Evolutionary conservation across 805 yeast species (phyloP).

Genomic region (Metschnikowia corniflorae): DNA sequence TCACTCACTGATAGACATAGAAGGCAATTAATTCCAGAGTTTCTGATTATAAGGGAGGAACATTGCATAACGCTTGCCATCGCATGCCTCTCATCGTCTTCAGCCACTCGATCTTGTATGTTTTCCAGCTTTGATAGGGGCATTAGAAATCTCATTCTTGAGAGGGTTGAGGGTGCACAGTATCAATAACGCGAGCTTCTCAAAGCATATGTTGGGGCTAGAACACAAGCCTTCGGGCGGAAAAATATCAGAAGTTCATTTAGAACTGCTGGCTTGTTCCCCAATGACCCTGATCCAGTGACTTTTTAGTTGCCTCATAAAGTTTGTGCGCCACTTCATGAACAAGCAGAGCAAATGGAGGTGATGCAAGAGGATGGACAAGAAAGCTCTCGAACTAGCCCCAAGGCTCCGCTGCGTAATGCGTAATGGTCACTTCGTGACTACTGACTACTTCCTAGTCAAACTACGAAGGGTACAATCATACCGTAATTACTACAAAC

Average conservation of each 20-base stretch:
- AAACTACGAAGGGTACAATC: no score
- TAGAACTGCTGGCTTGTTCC: conserved; percentile 1
- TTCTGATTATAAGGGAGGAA: neutral
- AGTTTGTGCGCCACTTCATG: neutral
- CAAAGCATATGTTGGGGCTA: neutral
- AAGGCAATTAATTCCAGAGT: conserved; percentile 1
- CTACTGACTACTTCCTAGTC: no score
- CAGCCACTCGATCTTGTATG: neutral
- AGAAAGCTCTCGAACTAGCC: no score
- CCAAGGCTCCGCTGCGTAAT: no score
- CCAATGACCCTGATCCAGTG: neutral
- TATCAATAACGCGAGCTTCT: neutral
- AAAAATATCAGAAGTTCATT: conserved; percentile 1
- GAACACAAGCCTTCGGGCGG: neutral
- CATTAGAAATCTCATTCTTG: neutral
- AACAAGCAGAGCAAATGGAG: neutral
- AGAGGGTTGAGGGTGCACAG: neutral
- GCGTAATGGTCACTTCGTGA: no score
- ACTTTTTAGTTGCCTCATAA: conserved; percentile 1
- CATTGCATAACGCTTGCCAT: neutral
- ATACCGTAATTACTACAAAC: no score
- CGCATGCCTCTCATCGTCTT: neutral
- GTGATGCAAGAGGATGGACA: conserved; percentile 1
- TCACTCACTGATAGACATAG: neutral
- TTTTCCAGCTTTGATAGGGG: neutral